phyloP scores from a whole-genome alignment of 768 basidiomycete genomes.

The Serendipita sp. region DNA sequence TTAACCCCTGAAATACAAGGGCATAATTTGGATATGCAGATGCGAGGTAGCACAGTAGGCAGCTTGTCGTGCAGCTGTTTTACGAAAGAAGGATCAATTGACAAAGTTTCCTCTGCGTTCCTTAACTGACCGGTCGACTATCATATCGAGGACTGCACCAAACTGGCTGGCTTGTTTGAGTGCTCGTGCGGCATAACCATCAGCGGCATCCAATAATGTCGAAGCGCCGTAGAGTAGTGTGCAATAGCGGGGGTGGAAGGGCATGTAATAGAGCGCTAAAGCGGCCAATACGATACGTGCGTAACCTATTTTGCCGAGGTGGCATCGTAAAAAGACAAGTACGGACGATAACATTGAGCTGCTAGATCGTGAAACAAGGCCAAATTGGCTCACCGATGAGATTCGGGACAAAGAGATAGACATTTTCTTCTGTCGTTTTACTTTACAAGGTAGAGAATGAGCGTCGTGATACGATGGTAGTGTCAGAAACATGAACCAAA shows the following conservation, averaged over 20 bases:
- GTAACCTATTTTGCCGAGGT: conserved; percentile 18
- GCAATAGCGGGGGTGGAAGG: conserved; percentile 24
- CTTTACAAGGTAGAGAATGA: background rate
- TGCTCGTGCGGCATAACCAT: conserved; percentile 27
- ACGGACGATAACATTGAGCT: background rate
- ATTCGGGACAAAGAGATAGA: conserved; percentile 33
- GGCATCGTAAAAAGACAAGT: background rate
- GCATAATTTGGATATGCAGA: conserved; percentile 23
- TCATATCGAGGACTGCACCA: conserved; percentile 33
- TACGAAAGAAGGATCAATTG: background rate
- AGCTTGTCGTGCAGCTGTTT: conserved; percentile 28
- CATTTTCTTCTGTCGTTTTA: conserved; percentile 21
- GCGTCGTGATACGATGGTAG: background rate
- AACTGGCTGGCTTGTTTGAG: conserved; percentile 29
- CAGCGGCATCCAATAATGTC: conserved; percentile 28
- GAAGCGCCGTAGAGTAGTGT: conserved; percentile 28
- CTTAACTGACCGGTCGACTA: conserved; percentile 25
- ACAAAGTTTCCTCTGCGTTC: background rate
- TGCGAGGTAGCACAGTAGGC: conserved; percentile 28
- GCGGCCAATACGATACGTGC: conserved; percentile 27
- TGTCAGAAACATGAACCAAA: background rate
- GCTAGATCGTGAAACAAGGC: background rate
- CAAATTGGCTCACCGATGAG: conserved; percentile 20
- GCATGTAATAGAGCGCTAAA: conserved; percentile 26
- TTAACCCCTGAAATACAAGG: conserved; percentile 30